Conservation (phyloP, 177 flowering plant genomes). For the Tripterygium wilfordii region DNA sequence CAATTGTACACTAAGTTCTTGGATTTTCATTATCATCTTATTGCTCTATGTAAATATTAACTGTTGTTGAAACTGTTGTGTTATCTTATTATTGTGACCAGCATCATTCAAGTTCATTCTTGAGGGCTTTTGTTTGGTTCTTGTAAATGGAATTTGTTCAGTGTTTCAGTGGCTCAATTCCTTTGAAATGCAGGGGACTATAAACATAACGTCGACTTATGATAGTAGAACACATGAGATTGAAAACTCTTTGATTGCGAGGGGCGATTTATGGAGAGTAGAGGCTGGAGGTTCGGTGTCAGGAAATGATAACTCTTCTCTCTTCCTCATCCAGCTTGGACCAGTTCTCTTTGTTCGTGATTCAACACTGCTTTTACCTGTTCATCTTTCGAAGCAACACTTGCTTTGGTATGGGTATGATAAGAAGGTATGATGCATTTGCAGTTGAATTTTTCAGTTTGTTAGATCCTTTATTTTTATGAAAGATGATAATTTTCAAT, state of each 20-base stretch:
- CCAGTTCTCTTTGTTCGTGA: slow-evolving; percentile 91
- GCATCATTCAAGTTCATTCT: background rate
- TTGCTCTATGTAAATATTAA: too few relatives aligned
- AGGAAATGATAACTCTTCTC: slow-evolving; percentile 73
- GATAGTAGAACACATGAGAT: slow-evolving; percentile 72
- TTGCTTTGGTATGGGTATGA: slow-evolving; percentile 99
- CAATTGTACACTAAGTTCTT: too few relatives aligned
- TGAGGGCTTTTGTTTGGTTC: background rate
- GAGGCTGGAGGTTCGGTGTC: slow-evolving; percentile 85
- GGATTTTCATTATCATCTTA: too few relatives aligned
- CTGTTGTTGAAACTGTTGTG: too few relatives aligned
- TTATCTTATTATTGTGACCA: too few relatives aligned
- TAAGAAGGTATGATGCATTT: slow-evolving; percentile 59
- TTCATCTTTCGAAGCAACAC: slow-evolving; percentile 94
- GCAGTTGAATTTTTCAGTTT: background rate
- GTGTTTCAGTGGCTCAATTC: background rate
- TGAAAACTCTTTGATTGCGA: slow-evolving; percentile 78
- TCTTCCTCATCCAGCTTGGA: slow-evolving; percentile 90
- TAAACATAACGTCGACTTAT: slow-evolving; percentile 74
- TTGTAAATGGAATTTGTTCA: background rate
- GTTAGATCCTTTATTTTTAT: background rate
- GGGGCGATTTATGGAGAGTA: slow-evolving; percentile 95
- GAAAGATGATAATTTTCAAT: too few relatives aligned
- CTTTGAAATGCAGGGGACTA: slow-evolving; percentile 54
- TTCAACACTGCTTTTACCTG: slow-evolving; percentile 82